phyloP scores from a whole-genome alignment of 495 filamentous ascomycete species.

The Thozetella sp. region DNA sequence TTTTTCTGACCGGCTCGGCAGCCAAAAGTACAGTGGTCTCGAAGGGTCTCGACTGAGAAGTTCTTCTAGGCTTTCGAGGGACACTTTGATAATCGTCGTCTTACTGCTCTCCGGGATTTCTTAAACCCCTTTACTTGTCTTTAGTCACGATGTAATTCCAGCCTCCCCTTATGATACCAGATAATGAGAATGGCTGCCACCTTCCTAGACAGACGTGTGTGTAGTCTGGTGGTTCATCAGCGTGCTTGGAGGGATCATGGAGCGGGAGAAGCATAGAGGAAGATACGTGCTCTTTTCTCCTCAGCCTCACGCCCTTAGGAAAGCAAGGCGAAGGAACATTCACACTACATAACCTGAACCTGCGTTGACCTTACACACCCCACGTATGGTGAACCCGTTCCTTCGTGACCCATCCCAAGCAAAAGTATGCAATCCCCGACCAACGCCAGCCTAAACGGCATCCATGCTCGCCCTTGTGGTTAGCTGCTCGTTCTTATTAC shows the following conservation, averaged over 20 bases:
- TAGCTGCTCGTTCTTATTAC: conserved; percentile 97
- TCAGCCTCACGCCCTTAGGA: no score
- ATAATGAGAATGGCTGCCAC: conserved; percentile 40
- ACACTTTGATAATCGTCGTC: conserved; percentile 1
- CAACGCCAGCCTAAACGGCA: conserved; percentile 61
- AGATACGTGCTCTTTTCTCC: no score
- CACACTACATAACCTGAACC: no score
- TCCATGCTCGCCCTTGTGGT: conserved; percentile 88
- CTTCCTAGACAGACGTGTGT: conserved; percentile 6
- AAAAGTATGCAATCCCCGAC: not conserved
- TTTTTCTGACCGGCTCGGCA: conserved; percentile 5
- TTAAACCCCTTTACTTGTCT: conserved; percentile 21
- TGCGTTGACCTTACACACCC: no score
- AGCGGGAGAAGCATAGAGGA: no score
- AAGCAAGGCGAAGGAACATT: no score
- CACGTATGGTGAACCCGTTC: no score
- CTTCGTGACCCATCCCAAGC: no score
- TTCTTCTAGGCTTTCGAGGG: conserved; percentile 3
- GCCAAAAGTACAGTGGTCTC: conserved; percentile 6
- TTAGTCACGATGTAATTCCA: conserved; percentile 51
- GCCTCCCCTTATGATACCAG: conserved; percentile 41
- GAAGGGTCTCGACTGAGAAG: conserved; percentile 6
- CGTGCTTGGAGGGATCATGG: no score
- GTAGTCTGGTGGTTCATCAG: not conserved
- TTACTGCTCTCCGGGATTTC: conserved; percentile 9